Evolutionary conservation across 495 filamentous ascomycete genomes (phyloP).

Genomic region (Margaritispora aquatica): DNA sequence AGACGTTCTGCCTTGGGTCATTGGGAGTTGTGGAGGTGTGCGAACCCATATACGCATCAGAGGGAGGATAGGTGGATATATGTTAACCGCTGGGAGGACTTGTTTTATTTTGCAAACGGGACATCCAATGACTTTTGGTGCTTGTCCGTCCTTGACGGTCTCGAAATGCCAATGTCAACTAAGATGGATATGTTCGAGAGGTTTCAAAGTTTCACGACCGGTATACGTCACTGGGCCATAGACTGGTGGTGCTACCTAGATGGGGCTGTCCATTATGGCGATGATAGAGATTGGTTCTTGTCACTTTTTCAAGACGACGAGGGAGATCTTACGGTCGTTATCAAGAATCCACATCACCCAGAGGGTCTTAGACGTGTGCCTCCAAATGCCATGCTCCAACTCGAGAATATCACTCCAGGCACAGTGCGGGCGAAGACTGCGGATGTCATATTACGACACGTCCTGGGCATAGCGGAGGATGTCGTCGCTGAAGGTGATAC

Average conservation of each 20-base stretch:
- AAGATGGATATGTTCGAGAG: no score
- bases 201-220: background rate
- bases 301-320: no score
- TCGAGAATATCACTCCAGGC: background rate
- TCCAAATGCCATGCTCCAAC: no score
- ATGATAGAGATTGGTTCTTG: no score
- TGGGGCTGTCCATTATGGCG: no score
- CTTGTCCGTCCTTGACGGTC: background rate
- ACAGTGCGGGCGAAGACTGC: background rate
- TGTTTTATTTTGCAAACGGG: background rate
- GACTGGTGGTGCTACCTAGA: background rate
- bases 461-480: background rate
- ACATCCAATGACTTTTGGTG: background rate
- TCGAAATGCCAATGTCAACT: background rate
- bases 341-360: no score
- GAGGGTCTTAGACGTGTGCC: no score
- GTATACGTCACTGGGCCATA: background rate
- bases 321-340: no score
- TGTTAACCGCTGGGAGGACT: background rate
- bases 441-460: background rate
- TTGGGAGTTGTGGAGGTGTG: background rate
- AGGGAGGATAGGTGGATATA: background rate
- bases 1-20: background rate
- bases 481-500: background rate
- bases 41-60: background rate